A percentile compares a stretch with the other conserved stretches of the same genome.
These are phyloP conservation scores for Pugionium dolabratum DNA, from an alignment of 345 rosid species.

Conservation along the genomic window DNA sequence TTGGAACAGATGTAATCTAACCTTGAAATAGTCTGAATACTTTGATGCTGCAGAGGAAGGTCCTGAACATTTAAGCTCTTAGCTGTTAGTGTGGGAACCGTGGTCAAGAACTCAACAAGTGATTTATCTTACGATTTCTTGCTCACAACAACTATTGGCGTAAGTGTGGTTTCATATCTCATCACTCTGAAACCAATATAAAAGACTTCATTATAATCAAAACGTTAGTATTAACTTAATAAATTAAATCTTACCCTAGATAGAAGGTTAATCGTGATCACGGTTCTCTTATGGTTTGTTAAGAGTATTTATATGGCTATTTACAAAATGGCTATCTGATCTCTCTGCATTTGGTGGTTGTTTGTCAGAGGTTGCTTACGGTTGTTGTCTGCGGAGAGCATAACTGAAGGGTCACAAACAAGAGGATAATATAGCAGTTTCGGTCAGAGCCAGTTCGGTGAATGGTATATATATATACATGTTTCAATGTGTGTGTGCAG, in stretches of 20 bases:
- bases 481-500: conserved; percentile 23
- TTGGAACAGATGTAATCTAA: conserved; percentile 34
- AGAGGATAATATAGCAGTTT: conserved; percentile 18
- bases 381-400: conserved; percentile 33
- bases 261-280: neutral
- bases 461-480: conserved; percentile 20
- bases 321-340: conserved; percentile 4
- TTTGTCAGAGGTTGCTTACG: conserved; percentile 13
- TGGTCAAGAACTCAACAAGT: conserved; percentile 44
- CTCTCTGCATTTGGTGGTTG: conserved; percentile 28
- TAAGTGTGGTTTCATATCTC: conserved; percentile 18
- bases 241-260: neutral
- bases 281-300: no score
- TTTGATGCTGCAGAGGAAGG: conserved; percentile 52
- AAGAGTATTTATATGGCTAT: no score
- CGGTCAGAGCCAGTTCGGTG: conserved; percentile 24
- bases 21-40: conserved; percentile 40
- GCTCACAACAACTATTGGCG: conserved; percentile 23
- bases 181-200: neutral
- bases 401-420: conserved; percentile 1
- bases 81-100: conserved; percentile 42
- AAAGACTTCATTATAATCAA: neutral
- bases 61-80: conserved; percentile 44
- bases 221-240: no score
- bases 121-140: conserved; percentile 36